Evolutionary conservation across 1,284 basidiomycete species (phyloP).

Genomic region (Cystobasidium pallidum): DNA sequence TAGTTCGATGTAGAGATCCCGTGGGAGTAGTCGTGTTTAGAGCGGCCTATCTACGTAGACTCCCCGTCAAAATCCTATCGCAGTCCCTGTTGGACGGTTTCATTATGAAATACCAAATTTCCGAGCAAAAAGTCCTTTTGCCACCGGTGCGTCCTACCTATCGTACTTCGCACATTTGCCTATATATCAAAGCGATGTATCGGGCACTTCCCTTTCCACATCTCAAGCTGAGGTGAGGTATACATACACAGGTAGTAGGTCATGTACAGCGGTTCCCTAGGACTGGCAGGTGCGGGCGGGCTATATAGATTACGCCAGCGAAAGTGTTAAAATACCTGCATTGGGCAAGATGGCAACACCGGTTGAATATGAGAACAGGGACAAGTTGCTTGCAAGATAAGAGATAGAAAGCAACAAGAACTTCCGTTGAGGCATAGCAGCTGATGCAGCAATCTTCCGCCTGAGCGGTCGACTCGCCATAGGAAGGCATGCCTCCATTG

Average conservation of each 20-base stretch:
- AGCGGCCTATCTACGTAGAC: no score
- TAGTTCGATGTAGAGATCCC: no score
- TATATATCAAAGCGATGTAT: no score
- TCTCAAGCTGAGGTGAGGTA: no score
- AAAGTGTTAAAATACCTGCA: neutral
- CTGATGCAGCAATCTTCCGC: neutral
- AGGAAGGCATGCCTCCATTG: no score
- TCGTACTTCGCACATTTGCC: neutral
- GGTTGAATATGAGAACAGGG: neutral
- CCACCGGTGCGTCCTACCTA: neutral
- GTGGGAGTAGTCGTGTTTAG: no score
- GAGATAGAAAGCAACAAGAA: neutral
- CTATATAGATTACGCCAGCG: neutral
- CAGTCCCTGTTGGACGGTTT: neutral
- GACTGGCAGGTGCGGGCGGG: neutral
- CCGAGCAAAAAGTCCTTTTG: neutral
- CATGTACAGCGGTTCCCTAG: no score
- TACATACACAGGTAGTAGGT: no score
- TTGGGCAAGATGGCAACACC: neutral
- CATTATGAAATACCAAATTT: neutral
- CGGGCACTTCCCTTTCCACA: no score
- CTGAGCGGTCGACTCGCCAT: neutral
- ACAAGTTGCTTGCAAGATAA: neutral
- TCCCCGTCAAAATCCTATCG: neutral
- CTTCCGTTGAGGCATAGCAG: neutral